phyloP scores from a whole-genome alignment of 108 stramenopile genomes.

The Schizochytrium sp. region DNA sequence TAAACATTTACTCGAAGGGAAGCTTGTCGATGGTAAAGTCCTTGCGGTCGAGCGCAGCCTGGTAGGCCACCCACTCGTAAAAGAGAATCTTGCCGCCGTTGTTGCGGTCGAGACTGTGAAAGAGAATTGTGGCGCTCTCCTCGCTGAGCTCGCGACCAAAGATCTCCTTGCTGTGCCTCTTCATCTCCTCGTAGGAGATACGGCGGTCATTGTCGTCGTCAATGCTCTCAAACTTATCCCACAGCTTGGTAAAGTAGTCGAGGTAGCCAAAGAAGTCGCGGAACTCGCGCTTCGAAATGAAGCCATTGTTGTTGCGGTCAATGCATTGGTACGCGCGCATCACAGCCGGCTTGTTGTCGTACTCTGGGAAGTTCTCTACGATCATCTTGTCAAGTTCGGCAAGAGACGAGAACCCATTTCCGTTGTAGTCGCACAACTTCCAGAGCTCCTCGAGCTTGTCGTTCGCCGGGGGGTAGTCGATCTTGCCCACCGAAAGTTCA shows the following conservation, averaged over 20 bases:
- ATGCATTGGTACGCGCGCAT: constrained; percentile 16
- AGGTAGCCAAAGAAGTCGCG: background rate
- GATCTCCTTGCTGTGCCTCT: background rate
- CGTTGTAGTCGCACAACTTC: constrained; percentile 5
- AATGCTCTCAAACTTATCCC: background rate
- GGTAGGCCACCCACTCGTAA: background rate
- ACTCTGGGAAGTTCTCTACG: background rate
- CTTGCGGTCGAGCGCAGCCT: background rate
- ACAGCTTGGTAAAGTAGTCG: background rate
- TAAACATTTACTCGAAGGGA: background rate
- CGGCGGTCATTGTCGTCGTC: background rate
- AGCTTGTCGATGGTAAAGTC: constrained; percentile 14
- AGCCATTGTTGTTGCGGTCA: constrained; percentile 8
- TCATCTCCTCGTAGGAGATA: constrained; percentile 8
- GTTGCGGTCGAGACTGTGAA: constrained; percentile 5
- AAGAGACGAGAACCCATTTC: background rate
- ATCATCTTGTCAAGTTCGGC: constrained; percentile 18
- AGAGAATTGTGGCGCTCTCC: background rate
- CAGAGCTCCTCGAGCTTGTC: background rate
- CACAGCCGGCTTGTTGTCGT: constrained; percentile 20
- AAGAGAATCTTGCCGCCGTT: constrained; percentile 18
- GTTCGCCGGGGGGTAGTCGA: background rate
- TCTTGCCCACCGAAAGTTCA: background rate
- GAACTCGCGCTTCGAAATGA: constrained; percentile 19
- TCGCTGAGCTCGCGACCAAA: constrained; percentile 8